Evolutionary conservation across 129 eudicot species (phyloP), one percentile per base, ranked within the genome.

Genomic region (Helianthus tuberosus): DNA sequence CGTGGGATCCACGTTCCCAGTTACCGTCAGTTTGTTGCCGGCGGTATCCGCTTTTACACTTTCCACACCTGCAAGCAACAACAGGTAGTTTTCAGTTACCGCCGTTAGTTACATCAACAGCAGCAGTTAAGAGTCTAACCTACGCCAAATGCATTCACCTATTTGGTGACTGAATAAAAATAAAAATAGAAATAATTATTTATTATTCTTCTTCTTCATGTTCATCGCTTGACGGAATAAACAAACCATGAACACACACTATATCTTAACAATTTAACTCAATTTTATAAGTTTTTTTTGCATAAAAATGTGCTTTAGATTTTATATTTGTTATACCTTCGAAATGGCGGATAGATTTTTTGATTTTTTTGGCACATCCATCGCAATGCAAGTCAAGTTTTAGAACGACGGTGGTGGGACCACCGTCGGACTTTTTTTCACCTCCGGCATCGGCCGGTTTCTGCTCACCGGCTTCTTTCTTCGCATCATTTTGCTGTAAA

Each of bases 381-480:
- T 91, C 92, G 55, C 97, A 91, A 81, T 91, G 97, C 80, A 91
- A 73, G 57, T 91, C 87, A 5, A 83, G 58, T 82, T 91, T 88
- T 41, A 91, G 77, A 36, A 91, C 85, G 16, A 88, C 89, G 69
- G 83, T 78, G 20, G 47, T 29, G 6, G 69, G 65, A 8, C 63
- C 87, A 72, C 58, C 75, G 16, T 73, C 90, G 25, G 80, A 4
- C 53, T 77, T 83, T 32, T 84, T 76, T 5, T 43, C 47, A 43
- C 47, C 36, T 32, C 36, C 47, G 46, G 57, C 67, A 6, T 78
- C 70, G 59, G 64, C 72, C n/a, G 75, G 47, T 74, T 82, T 79
- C 62, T 82, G 84, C 20, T 66, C 76, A 29, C 51, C 79, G 35
- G 77, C 79, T 17, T 69, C 85, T 77, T 83, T 73, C 87, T 83